A percentile compares a stretch with the other conserved stretches of the same genome.
Conservation (phyloP, 2,329 filamentous ascomycete genomes). For the Aureobasidium vineae region DNA sequence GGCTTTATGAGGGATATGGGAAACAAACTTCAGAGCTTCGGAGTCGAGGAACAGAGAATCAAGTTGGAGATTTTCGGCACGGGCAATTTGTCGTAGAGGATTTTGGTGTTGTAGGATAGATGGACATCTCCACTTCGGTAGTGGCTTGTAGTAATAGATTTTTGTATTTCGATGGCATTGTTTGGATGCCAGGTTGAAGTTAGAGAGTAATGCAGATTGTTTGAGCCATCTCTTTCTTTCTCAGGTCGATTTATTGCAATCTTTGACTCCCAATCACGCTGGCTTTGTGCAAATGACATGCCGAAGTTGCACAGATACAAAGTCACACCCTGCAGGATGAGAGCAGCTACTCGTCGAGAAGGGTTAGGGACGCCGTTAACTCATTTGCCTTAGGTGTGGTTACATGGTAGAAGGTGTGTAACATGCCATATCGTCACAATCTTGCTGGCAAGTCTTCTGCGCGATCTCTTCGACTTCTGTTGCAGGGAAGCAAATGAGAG, state of each 20-base stretch:
- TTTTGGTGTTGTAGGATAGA: not conserved
- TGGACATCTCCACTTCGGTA: not conserved
- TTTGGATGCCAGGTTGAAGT: not conserved
- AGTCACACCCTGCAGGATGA: too few species aligned
- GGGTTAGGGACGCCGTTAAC: too few species aligned
- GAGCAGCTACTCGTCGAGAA: too few species aligned
- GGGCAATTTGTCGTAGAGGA: slow-evolving; percentile 1
- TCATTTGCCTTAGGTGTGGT: too few species aligned
- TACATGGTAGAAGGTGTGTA: too few species aligned
- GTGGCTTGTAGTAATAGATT: not conserved
- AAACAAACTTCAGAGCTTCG: slow-evolving; percentile 53
- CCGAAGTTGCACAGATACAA: too few species aligned
- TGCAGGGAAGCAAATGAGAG: too few species aligned
- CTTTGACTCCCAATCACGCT: too few species aligned
- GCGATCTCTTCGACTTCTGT: too few species aligned
- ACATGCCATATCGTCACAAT: too few species aligned
- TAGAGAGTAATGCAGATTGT: not conserved
- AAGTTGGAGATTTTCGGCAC: slow-evolving; percentile 55
- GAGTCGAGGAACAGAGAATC: slow-evolving; percentile 59
- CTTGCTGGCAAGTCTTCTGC: too few species aligned
- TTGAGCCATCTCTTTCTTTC: not conserved
- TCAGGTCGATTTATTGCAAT: not conserved
- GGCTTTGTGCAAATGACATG: too few species aligned
- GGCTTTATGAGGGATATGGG: slow-evolving; percentile 66
- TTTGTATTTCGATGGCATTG: not conserved